Evolutionary conservation across 768 basidiomycete genomes (phyloP), one percentile per base, ranked within the genome.

Genomic region (Cystobasidium onofrii): DNA sequence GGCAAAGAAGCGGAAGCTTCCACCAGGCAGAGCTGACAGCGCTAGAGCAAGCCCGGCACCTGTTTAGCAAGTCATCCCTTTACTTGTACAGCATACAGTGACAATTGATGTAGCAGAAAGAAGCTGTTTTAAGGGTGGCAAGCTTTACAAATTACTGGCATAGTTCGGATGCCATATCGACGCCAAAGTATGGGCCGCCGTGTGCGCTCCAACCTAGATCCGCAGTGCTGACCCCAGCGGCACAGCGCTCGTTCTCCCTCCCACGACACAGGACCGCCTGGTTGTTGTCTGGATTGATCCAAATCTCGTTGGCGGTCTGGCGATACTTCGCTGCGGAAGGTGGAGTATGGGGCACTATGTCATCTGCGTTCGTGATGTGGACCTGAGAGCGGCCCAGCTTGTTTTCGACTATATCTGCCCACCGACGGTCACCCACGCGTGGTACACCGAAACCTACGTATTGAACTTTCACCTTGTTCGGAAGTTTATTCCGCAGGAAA

Each of bases 1-100:
- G 18, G 65, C 44, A 7, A 67, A 67, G 50, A 67, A 67, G 65
- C 41, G 65, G n/a, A 67, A 54, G 44, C 43, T 67, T 9, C 65
- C 65, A 18, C 15, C 41, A 12, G 44, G 41, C 7, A 29, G 57
- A 13, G 4, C 33, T 13, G 57, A 27, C 23, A 60, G 57, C 23
- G 57, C 57, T 4, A 25, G 57, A 12, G 29, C 57, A 6, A 60
- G 57, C 31, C 57, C 57, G 6, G 25, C 25, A 27, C 23, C 57
- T 60, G 20, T 27, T 27, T 60, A 20, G 31, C 31, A 23, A 7
- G 25, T 20, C 4, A 15, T 9, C 46, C 9, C 9, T n/a, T 20
- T 7, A 20, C 46, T 3, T 50, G 46, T 50, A 50, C 46, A 15
- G 29, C 23, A n/a, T 31, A 9, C 6, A 39, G 39, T 39, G 39